Evolutionary conservation across 2,329 filamentous ascomycete species (phyloP).

Genomic region (Sclerotinia subarctica): DNA sequence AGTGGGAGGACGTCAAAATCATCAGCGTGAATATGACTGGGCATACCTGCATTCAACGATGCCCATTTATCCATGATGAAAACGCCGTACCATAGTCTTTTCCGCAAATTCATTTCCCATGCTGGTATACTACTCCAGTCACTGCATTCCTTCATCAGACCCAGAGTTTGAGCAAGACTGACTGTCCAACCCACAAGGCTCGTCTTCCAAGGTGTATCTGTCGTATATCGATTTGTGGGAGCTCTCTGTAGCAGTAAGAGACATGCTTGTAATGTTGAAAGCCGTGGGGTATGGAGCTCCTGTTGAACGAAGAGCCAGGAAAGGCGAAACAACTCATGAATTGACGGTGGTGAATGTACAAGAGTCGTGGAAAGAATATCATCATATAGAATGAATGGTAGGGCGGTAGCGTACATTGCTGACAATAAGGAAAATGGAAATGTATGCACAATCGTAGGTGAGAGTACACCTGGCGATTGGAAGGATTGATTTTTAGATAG

Average conservation of each 20-base stretch:
- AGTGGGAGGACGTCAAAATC: constrained; percentile 38
- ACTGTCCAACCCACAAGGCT: constrained; percentile 39
- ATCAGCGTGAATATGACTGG: constrained; percentile 36
- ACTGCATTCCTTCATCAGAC: constrained; percentile 37
- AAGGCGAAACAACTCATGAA: constrained; percentile 37
- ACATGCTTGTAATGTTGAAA: constrained; percentile 39
- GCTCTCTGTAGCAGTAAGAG: constrained; percentile 39
- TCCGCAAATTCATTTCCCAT: constrained; percentile 38
- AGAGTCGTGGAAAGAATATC: constrained; percentile 39
- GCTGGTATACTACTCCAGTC: constrained; percentile 37
- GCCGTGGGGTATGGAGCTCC: constrained; percentile 39
- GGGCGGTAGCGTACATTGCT: constrained; percentile 44
- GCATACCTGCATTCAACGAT: constrained; percentile 39
- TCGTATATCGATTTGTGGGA: constrained; percentile 38
- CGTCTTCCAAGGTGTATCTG: constrained; percentile 39
- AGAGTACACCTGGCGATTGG: constrained; percentile 28
- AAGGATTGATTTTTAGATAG: constrained; percentile 41
- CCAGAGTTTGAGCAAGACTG: constrained; percentile 38
- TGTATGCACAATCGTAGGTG: constrained; percentile 36
- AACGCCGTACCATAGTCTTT: constrained; percentile 38
- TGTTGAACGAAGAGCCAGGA: constrained; percentile 38
- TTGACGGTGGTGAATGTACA: constrained; percentile 36
- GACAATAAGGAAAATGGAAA: constrained; percentile 42
- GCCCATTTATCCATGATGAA: constrained; percentile 41
- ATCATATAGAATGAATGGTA: constrained; percentile 46